Evolutionary conservation across 2,329 filamentous ascomycete genomes (phyloP), one percentile per base, ranked within the genome.

Genomic region (Neofusicoccum sp.): DNA sequence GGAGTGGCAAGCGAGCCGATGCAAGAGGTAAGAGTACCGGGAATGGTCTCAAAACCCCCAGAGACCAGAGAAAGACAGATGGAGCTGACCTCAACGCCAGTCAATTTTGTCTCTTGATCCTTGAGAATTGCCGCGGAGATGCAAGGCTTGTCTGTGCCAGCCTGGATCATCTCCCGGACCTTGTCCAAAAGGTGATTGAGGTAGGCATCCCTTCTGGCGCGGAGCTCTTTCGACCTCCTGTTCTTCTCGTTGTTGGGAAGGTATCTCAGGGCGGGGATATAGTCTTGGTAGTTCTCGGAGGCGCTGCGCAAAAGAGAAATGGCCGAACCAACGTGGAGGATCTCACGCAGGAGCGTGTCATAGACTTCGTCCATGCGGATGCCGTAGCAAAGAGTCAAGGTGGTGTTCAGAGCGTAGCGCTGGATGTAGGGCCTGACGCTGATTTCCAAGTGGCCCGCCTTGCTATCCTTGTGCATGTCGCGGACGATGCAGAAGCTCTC

Each of bases 311-410:
- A 68, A 1, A 83, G 71, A 1, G 75, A 79, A 49, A 84, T 83
- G 0, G 80, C 79, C 0, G 78, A 81, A 1, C 80, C 81, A 3
- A 84, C 81, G 62, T 83, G 71, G 0, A 83, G 71, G 36, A 84
- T 82, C 66, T 83, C 81, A 3, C 80, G 74, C 7, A 84, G 69
- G 48, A 84, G 70, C 1, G 76, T 75, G 57, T 83, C 82, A 63
- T 81, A 82, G 0, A 82, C 78, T 4, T 71, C 75, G 65, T 83
- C 80, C 81, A 84, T 84, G 1, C 81, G 76, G 40, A 83, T 82
- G 0, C 81, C 81, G 56, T 84, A 84, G 65, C 80, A 83, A 1
- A 84, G 74, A 0, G 81, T 84, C 16, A 84, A 68, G 0, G 80
- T 83, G 0, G 81, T 83, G 68, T 83, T 84, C 7, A 84, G 71